Percentiles rank a stretch among this genome's conserved stretches.
Evolutionary conservation across 164 flowering plant genomes (phyloP).

Genomic region (Magnolia sinica): DNA sequence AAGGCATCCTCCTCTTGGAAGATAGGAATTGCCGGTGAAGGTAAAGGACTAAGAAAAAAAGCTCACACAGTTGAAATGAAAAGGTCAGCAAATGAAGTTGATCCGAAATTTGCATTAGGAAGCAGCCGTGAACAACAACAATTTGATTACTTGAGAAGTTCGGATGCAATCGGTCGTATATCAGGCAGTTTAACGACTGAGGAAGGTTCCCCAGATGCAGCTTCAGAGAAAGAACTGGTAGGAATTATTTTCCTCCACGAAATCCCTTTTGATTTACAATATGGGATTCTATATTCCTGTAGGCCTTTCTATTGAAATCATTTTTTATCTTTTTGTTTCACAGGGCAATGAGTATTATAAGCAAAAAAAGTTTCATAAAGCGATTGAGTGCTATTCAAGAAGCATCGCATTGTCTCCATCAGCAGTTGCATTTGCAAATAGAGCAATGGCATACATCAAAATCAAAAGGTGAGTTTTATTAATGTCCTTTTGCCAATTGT

Average conservation of each 20-base stretch:
- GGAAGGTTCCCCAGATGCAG: constrained; percentile 62
- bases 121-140: constrained; percentile 16
- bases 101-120: background rate
- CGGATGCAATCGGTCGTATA: constrained; percentile 34
- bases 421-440: constrained; percentile 89
- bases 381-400: constrained; percentile 91
- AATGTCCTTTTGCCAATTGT: background rate
- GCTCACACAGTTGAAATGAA: constrained; percentile 11
- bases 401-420: constrained; percentile 93
- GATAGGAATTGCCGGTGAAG: constrained; percentile 14
- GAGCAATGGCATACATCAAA: constrained; percentile 96
- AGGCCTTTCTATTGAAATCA: constrained; percentile 2
- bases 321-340: background rate
- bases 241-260: constrained; percentile 6
- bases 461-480: constrained; percentile 49
- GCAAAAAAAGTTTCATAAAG: constrained; percentile 85
- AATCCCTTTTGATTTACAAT: background rate
- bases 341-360: constrained; percentile 95
- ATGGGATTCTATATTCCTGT: background rate
- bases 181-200: constrained; percentile 42
- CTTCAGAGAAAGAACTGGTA: constrained; percentile 92
- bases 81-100: background rate
- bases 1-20: constrained; percentile 27
- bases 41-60: constrained; percentile 24
- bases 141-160: constrained; percentile 31